phyloP scores from a whole-genome alignment of 441 rosid species.

The Geranium incanum region DNA sequence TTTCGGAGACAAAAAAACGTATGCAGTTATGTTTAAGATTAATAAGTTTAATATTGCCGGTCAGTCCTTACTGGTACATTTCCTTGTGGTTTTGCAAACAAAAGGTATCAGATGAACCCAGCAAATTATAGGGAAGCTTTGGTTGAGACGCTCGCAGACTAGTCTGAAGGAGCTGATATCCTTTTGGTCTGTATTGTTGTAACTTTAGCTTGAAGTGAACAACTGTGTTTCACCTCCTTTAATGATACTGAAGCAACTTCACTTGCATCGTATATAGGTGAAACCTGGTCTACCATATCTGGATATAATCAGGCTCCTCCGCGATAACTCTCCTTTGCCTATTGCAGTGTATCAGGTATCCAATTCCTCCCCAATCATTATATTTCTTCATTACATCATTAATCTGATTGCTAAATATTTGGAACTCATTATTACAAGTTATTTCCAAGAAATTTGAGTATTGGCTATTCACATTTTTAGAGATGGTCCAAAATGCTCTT shows the following conservation, averaged over 20 bases:
- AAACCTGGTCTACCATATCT: constrained; percentile 96
- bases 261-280: constrained; percentile 37
- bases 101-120: constrained; percentile 96
- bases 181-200: constrained; percentile 53
- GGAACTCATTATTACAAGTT: background rate
- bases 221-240: background rate
- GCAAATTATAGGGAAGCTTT: constrained; percentile 90
- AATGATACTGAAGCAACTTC: constrained; percentile 12
- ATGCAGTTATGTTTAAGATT: constrained; percentile 11
- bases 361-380: background rate
- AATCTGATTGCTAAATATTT: background rate
- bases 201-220: background rate
- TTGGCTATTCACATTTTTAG: too few species aligned
- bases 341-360: constrained; percentile 91
- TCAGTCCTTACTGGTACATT: constrained; percentile 11
- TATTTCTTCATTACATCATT: background rate
- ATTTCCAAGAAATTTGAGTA: too few species aligned
- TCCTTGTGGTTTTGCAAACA: constrained; percentile 28
- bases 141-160: constrained; percentile 75
- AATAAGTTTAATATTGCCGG: background rate
- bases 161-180: constrained; percentile 95
- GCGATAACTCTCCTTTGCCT: constrained; percentile 72
- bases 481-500: too few species aligned
- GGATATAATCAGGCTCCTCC: constrained; percentile 84
- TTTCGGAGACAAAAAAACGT: constrained; percentile 95